Percentiles rank a stretch among this genome's conserved stretches.
phyloP scores from a whole-genome alignment of 2,329 filamentous ascomycete genomes.

The Monilinia laxa region DNA sequence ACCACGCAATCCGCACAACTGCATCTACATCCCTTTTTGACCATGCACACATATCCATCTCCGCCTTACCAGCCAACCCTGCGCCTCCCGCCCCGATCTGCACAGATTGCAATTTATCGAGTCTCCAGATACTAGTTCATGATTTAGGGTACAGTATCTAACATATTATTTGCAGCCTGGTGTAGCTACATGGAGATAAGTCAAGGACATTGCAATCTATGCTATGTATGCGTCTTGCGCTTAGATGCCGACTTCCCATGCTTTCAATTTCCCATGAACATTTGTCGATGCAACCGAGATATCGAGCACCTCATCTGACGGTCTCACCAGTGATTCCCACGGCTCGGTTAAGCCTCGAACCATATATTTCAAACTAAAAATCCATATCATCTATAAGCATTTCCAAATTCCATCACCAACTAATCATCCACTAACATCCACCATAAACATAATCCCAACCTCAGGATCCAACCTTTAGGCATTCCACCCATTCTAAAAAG shows the following conservation, averaged over 20 bases:
- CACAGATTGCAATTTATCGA: slow-evolving; percentile 7
- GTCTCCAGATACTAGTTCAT: neutral
- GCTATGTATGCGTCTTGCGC: too few species aligned
- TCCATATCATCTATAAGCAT: too few species aligned
- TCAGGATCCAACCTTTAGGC: neutral
- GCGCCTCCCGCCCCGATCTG: neutral
- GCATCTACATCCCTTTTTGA: neutral
- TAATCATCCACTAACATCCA: neutral
- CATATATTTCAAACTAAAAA: too few species aligned
- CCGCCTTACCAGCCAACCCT: neutral
- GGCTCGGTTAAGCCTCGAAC: too few species aligned
- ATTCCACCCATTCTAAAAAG: neutral
- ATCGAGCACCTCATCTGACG: too few species aligned
- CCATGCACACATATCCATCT: neutral
- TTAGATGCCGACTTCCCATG: too few species aligned
- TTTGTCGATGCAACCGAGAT: too few species aligned
- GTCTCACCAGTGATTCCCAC: too few species aligned
- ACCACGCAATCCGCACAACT: neutral
- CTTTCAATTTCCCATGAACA: neutral
- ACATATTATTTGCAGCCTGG: neutral
- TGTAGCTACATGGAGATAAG: too few species aligned
- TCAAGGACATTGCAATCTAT: too few species aligned
- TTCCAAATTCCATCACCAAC: neutral
- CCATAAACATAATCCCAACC: neutral
- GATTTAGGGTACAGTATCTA: neutral